Conservation (phyloP, 495 filamentous ascomycete genomes). For the Halenospora varia region DNA sequence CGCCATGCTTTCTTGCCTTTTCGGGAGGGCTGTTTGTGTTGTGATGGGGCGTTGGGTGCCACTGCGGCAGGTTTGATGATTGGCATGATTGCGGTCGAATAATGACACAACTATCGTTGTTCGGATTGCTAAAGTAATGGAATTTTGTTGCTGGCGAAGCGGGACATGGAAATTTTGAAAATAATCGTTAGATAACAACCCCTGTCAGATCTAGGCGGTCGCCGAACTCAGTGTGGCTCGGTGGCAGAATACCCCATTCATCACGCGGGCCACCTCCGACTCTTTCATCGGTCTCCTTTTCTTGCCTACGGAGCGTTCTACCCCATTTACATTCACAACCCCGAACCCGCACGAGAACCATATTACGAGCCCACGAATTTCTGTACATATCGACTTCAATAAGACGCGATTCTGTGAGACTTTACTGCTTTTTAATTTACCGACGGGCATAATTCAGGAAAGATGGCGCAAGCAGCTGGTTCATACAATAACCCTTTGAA, state of each 20-base stretch:
- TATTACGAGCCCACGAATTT: background rate
- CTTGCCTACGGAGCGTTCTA: background rate
- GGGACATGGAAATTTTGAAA: background rate
- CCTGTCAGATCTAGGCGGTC: too few species aligned
- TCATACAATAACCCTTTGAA: slow-evolving; percentile 98
- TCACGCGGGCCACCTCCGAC: background rate
- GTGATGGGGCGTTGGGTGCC: slow-evolving; percentile 40
- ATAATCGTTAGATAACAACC: background rate
- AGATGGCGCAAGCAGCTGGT: slow-evolving; percentile 50
- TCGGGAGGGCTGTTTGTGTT: slow-evolving; percentile 78
- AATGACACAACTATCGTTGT: background rate
- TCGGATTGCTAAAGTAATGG: background rate
- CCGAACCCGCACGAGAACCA: background rate
- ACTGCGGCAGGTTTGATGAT: slow-evolving; percentile 25
- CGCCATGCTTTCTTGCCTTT: slow-evolving; percentile 99
- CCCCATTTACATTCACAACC: background rate
- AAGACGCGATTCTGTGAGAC: background rate
- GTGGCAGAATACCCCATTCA: too few species aligned
- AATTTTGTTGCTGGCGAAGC: background rate
- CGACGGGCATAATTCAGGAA: slow-evolving; percentile 37
- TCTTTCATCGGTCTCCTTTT: background rate
- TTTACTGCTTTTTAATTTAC: background rate
- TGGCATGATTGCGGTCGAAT: slow-evolving; percentile 17
- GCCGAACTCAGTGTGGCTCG: too few species aligned
- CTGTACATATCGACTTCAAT: background rate